Conservation (phyloP, 352 stramenopile genomes). For the Phytophthora aleatoria region DNA sequence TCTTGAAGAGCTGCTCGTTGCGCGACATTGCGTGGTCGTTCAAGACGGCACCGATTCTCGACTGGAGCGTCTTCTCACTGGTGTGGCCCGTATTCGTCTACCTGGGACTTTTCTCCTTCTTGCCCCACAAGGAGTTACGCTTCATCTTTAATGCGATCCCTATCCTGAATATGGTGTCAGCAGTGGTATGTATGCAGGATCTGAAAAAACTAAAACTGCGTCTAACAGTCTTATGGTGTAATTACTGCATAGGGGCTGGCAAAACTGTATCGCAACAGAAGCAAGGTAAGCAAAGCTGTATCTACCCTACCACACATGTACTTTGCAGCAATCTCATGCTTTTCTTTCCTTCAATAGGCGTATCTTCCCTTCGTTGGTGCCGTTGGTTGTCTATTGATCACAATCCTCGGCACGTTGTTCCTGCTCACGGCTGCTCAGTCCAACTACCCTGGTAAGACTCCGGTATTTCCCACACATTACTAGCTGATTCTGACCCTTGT, state of each 20-base stretch:
- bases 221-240: neutral
- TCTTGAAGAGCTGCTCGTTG: constrained; percentile 49
- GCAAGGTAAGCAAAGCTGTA: constrained; percentile 46
- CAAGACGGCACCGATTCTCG: constrained; percentile 47
- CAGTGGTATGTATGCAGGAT: constrained; percentile 62
- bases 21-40: constrained; percentile 44
- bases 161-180: constrained; percentile 94
- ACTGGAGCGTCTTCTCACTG: constrained; percentile 57
- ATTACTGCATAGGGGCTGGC: constrained; percentile 49
- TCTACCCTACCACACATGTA: too few species aligned
- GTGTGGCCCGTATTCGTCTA: constrained; percentile 85
- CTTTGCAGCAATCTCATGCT: neutral
- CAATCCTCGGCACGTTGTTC: constrained; percentile 49
- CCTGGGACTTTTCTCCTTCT: constrained; percentile 94
- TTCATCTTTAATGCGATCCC: constrained; percentile 98
- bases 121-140: constrained; percentile 98
- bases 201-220: neutral
- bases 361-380: constrained; percentile 58
- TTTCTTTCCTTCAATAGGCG: constrained; percentile 33
- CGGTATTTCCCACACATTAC: neutral
- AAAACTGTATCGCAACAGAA: constrained; percentile 68
- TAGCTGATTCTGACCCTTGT: constrained; percentile 9
- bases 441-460: constrained; percentile 93
- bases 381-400: constrained; percentile 52
- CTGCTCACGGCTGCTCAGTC: constrained; percentile 75